These are phyloP conservation scores for Silene coronaria DNA, from an alignment of 179 eudicot species.

Conservation along the genomic window DNA sequence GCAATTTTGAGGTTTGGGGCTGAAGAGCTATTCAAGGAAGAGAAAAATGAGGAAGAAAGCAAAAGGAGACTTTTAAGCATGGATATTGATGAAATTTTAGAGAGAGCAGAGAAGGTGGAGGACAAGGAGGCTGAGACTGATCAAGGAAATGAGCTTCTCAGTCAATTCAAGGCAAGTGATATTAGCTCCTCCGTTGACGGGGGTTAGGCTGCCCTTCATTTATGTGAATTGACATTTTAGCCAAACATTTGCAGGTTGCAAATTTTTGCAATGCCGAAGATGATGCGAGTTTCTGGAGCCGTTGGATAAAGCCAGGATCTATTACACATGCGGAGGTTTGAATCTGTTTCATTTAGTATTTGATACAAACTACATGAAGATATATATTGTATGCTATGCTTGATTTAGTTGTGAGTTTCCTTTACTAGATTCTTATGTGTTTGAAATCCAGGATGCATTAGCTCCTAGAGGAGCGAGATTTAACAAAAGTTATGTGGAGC, in stretches of 20 bases:
- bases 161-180: conserved; percentile 78
- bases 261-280: conserved; percentile 90
- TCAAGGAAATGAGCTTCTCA: conserved; percentile 70
- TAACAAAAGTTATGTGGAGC: conserved; percentile 80
- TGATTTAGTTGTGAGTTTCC: neutral
- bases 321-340: conserved; percentile 84
- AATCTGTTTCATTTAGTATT: conserved; percentile 7
- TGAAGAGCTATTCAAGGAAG: conserved; percentile 95
- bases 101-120: conserved; percentile 98
- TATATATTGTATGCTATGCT: no score
- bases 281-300: conserved; percentile 96
- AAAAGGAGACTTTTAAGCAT: conserved; percentile 81
- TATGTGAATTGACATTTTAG: neutral
- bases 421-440: neutral
- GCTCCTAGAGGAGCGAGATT: conserved; percentile 96
- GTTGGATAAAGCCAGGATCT: conserved; percentile 95
- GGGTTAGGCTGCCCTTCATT: neutral
- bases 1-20: conserved; percentile 99
- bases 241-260: conserved; percentile 61
- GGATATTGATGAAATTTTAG: conserved; percentile 99
- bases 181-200: conserved; percentile 4
- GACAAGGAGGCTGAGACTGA: conserved; percentile 58
- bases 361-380: conserved; percentile 1
- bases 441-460: conserved; percentile 62
- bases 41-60: conserved; percentile 94